phyloP scores from a whole-genome alignment of 1,139 yeast species.

The Geotrichum carabidarum region DNA sequence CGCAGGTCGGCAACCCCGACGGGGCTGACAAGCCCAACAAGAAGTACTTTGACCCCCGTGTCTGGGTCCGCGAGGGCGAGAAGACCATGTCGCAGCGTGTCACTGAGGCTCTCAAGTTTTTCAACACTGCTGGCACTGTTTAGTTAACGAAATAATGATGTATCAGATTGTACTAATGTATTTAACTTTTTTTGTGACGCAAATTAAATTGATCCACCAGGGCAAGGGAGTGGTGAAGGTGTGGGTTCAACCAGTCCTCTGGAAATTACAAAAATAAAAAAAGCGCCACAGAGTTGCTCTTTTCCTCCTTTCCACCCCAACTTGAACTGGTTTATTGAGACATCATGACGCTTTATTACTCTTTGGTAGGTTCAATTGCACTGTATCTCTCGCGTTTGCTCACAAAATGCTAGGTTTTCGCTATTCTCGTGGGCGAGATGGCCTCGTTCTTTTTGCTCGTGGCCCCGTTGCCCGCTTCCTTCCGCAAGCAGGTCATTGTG shows the following conservation, averaged over 20 bases:
- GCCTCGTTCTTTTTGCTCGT: slow-evolving; percentile 72
- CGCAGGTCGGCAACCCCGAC: slow-evolving; percentile 97
- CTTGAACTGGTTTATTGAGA: too few species aligned
- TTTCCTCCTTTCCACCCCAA: too few species aligned
- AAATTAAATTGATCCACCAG: background rate
- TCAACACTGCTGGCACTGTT: slow-evolving; percentile 48
- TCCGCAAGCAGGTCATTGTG: slow-evolving; percentile 64
- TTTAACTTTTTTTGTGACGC: background rate
- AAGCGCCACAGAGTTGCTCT: too few species aligned
- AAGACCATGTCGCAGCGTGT: slow-evolving; percentile 92
- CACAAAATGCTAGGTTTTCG: slow-evolving; percentile 49
- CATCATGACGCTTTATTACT: slow-evolving; percentile 68
- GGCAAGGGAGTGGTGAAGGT: background rate
- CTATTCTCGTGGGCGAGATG: slow-evolving; percentile 71
- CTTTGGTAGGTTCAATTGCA: slow-evolving; percentile 42
- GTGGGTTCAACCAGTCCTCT: too few species aligned
- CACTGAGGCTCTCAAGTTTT: slow-evolving; percentile 72
- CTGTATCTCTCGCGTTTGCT: background rate
- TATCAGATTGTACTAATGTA: too few species aligned
- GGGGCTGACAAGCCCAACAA: slow-evolving; percentile 95
- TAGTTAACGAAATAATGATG: background rate
- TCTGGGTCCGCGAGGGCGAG: slow-evolving; percentile 99
- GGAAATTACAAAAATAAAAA: too few species aligned
- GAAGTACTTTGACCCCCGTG: slow-evolving; percentile 99
- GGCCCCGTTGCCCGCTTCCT: slow-evolving; percentile 73